These are phyloP conservation scores for Fusarium succisae DNA, from an alignment of 2,329 filamentous ascomycete species.

Conservation along the genomic window DNA sequence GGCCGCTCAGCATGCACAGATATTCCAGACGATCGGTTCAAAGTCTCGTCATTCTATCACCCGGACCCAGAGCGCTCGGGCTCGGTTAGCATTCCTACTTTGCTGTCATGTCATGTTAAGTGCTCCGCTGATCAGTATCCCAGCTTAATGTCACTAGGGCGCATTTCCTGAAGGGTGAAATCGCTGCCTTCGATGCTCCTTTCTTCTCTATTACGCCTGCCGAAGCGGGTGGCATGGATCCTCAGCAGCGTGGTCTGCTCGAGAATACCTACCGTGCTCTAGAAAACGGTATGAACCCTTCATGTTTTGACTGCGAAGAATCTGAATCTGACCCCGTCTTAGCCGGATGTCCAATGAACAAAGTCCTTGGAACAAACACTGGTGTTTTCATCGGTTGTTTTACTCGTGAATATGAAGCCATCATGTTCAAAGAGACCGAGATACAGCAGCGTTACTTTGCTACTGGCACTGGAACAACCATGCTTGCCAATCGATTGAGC, in stretches of 20 bases:
- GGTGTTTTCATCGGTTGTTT: slow-evolving; percentile 11
- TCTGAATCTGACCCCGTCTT: background rate
- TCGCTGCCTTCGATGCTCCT: slow-evolving; percentile 39
- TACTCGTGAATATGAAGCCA: slow-evolving; percentile 4
- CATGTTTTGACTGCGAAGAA: too few relatives aligned
- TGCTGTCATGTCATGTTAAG: accelerated
- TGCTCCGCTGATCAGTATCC: background rate
- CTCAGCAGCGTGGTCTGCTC: slow-evolving; percentile 50
- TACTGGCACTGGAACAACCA: slow-evolving; percentile 1
- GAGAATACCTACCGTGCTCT: slow-evolving; percentile 42
- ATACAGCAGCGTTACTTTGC: slow-evolving; percentile 1
- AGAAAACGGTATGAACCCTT: slow-evolving; percentile 37
- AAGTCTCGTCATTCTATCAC: slow-evolving; percentile 4
- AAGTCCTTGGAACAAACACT: background rate
- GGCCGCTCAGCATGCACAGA: background rate
- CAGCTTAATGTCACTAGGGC: background rate
- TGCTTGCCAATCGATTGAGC: slow-evolving; percentile 7
- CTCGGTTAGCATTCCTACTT: background rate
- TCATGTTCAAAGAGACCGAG: slow-evolving; percentile 7
- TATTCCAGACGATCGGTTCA: slow-evolving; percentile 3
- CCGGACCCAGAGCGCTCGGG: slow-evolving; percentile 3
- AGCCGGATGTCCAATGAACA: background rate
- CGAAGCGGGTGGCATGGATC: slow-evolving; percentile 53
- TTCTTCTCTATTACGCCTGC: slow-evolving; percentile 52
- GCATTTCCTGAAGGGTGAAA: background rate